Evolutionary conservation across 139 green algal species (phyloP), one percentile per base, ranked within the genome.

Genomic region (Chlamydomonas urium): DNA sequence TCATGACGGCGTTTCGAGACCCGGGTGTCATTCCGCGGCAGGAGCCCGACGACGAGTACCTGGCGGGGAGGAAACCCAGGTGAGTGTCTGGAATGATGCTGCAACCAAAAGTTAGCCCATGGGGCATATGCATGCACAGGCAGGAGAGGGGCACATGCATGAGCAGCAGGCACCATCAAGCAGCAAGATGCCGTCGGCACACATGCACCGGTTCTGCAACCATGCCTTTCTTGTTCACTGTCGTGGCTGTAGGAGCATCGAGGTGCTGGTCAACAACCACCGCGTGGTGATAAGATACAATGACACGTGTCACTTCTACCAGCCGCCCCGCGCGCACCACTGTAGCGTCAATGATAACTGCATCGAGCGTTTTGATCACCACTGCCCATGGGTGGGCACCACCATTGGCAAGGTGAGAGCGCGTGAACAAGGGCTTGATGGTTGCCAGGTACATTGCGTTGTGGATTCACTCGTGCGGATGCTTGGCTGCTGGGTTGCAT

Each of bases 261-360:
- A 75, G 77, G 75, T 84, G 5, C 48, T 77, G 23, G 82, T 93
- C 2, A 93, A 95, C 61, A 82, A 85, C 19, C 79, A 90, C 60
- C 76, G 71, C 34, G 86, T 96, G 8, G 79, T 86, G 38, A 85
- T 93, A 36, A 85, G 79, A 38, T 93, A 92, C 77, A 91, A 89
- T 38, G 86, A 96, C 65, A 95, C 88, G 14, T 90, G 84, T 74
- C 85, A 92, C 80, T 89, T 98, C 69, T 98, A 97, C 84, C 89
- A 93, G 68, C 95, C 95, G 17, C 95, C 95, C 3, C 85, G 95
- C 23, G 92, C 88, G 56, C 91, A 90, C 72, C 95, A 99, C 86
- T 99, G 95, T 76, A 90, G 84, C 19, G 90, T 99, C 23, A 97
- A 93, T 71, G 93, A 99, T 86, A 97, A 98, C 86, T 99, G 95